Evolutionary conservation across 1,139 yeast species (phyloP).

Genomic region (Candida tunisiensis): DNA sequence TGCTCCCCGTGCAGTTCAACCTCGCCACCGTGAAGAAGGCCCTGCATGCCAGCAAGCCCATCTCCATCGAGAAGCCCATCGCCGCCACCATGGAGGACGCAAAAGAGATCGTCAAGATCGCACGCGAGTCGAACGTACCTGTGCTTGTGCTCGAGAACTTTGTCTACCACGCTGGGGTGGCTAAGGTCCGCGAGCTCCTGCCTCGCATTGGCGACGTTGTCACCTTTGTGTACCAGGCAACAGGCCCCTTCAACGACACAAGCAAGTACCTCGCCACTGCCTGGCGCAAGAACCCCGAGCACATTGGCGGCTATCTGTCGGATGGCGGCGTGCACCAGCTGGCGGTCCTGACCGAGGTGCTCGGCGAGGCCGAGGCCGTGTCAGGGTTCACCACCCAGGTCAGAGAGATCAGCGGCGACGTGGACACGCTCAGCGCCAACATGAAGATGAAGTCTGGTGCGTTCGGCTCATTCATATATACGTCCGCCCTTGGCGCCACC

Average conservation of each 20-base stretch:
- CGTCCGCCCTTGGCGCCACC: constrained; percentile 79
- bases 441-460: constrained; percentile 42
- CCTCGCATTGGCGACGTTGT: constrained; percentile 60
- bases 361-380: constrained; percentile 55
- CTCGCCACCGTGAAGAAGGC: constrained; percentile 46
- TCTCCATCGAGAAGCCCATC: constrained; percentile 77
- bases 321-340: constrained; percentile 96
- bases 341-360: constrained; percentile 67
- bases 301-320: constrained; percentile 76
- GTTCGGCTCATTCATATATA: constrained; percentile 81
- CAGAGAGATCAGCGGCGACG: constrained; percentile 59
- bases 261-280: constrained; percentile 43
- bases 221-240: constrained; percentile 63
- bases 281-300: constrained; percentile 85
- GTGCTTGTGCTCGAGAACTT: constrained; percentile 74
- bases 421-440: constrained; percentile 62
- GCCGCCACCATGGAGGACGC: constrained; percentile 78
- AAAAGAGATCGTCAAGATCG: constrained; percentile 49
- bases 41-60: constrained; percentile 55
- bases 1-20: constrained; percentile 74
- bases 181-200: constrained; percentile 34
- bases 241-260: constrained; percentile 62
- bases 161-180: constrained; percentile 47
- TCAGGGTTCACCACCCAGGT: constrained; percentile 65
- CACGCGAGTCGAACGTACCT: constrained; percentile 44